These are phyloP conservation scores for Berberis vulgaris DNA, from an alignment of 164 flowering plant species.

Conservation along the genomic window DNA sequence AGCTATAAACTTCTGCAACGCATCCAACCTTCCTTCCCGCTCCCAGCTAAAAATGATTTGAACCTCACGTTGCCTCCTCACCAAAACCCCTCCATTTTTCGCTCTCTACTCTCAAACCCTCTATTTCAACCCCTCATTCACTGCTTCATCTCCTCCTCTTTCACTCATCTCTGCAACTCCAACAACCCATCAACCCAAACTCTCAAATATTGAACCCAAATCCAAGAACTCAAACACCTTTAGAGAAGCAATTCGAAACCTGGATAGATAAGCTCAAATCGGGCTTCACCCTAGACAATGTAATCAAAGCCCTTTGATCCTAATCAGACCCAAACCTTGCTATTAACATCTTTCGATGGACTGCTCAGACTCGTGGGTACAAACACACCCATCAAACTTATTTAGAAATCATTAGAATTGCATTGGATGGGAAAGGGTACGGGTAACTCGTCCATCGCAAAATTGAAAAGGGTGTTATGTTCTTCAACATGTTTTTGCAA, in stretches of 20 bases:
- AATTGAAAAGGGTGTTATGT: too few relatives aligned
- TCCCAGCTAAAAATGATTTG: not conserved
- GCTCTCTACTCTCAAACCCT: not conserved
- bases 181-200: not conserved
- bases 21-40: not conserved
- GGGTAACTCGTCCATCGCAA: conserved; percentile 5
- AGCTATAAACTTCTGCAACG: too few relatives aligned
- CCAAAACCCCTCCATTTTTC: not conserved
- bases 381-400: conserved; percentile 55
- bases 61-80: not conserved
- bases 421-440: conserved; percentile 29
- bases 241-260: conserved; percentile 66
- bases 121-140: not conserved
- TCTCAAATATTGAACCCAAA: conserved; percentile 8
- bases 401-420: conserved; percentile 44
- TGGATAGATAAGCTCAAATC: conserved; percentile 69
- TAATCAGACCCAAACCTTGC: conserved; percentile 86
- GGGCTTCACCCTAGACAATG: conserved; percentile 64
- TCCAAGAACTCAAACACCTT: conserved; percentile 49
- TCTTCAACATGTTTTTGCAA: too few relatives aligned
- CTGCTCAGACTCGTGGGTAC: conserved; percentile 65
- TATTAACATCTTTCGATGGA: conserved; percentile 89
- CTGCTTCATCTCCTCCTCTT: conserved; percentile 4
- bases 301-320: conserved; percentile 48
- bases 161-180: not conserved